Conservation (phyloP, 371 early-diverging fungal species). For the Phascolomyces articulosus region DNA sequence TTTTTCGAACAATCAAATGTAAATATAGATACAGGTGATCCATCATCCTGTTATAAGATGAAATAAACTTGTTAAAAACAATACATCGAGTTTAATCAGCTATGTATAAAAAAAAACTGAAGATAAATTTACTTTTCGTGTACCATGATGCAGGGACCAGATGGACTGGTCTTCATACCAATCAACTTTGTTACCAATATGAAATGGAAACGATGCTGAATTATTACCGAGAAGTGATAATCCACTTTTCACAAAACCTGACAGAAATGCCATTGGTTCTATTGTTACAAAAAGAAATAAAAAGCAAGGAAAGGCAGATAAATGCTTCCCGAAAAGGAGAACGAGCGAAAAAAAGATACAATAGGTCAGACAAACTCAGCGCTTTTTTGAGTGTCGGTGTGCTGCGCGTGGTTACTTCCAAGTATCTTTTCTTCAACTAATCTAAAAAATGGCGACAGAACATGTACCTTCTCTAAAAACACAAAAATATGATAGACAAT, state of each 20-base stretch:
- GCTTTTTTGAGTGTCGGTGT: too few relatives aligned
- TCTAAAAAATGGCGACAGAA: conserved; percentile 18
- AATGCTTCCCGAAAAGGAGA: background rate
- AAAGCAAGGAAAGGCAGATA: background rate
- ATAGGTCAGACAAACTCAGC: too few relatives aligned
- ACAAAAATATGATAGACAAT: conserved; percentile 92
- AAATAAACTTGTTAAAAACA: background rate
- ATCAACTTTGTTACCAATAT: conserved; percentile 71
- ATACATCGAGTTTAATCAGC: background rate
- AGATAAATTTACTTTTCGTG: conserved; percentile 66
- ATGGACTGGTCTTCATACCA: conserved; percentile 65
- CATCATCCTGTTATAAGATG: conserved; percentile 61
- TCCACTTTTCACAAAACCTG: conserved; percentile 70
- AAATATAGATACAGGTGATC: conserved; percentile 84
- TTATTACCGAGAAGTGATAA: conserved; percentile 75
- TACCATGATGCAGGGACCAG: conserved; percentile 83
- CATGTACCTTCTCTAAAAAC: conserved; percentile 56
- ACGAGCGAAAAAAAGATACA: too few relatives aligned
- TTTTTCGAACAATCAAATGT: conserved; percentile 77
- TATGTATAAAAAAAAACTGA: background rate
- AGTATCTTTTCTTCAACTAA: background rate
- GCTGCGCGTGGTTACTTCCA: too few relatives aligned
- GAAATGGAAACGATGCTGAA: conserved; percentile 75
- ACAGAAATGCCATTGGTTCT: conserved; percentile 44
- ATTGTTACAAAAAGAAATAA: background rate